These are phyloP conservation scores for Tetraselmis chui DNA, from an alignment of 139 green algal species.

Conservation along the genomic window DNA sequence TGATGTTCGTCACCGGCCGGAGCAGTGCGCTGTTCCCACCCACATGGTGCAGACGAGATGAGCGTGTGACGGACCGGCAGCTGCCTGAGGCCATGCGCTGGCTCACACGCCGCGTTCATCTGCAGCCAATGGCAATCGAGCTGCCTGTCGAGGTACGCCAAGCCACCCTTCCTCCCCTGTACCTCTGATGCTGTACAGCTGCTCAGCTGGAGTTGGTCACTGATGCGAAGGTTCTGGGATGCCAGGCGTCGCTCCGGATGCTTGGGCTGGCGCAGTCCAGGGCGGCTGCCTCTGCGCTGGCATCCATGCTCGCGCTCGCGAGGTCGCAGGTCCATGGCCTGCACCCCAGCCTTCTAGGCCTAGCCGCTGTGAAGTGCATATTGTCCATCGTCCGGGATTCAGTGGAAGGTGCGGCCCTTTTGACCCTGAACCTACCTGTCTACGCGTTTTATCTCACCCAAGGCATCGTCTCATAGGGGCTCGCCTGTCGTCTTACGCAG, in stretches of 20 bases:
- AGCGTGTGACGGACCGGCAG: not conserved
- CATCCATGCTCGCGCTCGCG: not conserved
- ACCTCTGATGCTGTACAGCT: too few relatives aligned
- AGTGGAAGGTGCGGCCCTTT: not conserved
- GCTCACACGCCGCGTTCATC: not conserved
- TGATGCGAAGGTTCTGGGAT: too few relatives aligned
- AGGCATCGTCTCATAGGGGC: too few relatives aligned
- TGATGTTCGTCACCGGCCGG: not conserved
- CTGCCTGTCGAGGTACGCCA: not conserved
- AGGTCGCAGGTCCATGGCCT: not conserved
- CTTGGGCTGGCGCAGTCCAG: not conserved
- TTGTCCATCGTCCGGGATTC: not conserved
- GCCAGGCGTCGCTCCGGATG: not conserved
- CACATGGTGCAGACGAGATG: not conserved
- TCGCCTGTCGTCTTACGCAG: too few relatives aligned
- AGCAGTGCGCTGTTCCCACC: not conserved
- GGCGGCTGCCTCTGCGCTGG: not conserved
- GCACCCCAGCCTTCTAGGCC: not conserved
- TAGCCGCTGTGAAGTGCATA: not conserved
- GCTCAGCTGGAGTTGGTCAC: too few relatives aligned
- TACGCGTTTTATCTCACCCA: too few relatives aligned
- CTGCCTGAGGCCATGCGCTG: not conserved
- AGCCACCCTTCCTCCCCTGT: too few relatives aligned
- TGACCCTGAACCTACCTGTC: too few relatives aligned
- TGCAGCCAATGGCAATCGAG: not conserved